Conservation (phyloP, 441 rosid genomes). For the Heliophila coronopifolia region DNA sequence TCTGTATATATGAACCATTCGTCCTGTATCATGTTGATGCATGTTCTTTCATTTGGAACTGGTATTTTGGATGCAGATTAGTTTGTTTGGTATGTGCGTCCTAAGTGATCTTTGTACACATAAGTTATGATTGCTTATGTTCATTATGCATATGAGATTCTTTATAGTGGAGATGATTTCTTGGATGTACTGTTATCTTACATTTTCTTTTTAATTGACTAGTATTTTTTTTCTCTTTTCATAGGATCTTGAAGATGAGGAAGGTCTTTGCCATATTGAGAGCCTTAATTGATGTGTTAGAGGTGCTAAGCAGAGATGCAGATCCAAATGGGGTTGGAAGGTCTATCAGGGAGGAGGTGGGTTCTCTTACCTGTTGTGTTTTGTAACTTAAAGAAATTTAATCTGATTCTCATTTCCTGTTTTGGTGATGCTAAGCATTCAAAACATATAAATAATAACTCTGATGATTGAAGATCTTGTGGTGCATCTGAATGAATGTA, state of each 20-base stretch:
- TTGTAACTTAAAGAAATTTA: background rate
- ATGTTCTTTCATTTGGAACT: slow-evolving; percentile 6
- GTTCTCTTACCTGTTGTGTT: slow-evolving; percentile 20
- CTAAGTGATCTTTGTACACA: slow-evolving; percentile 3
- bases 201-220: slow-evolving; percentile 7
- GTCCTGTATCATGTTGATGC: background rate
- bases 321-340: slow-evolving; percentile 89
- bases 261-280: slow-evolving; percentile 79
- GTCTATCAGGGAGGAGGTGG: slow-evolving; percentile 82
- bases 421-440: slow-evolving; percentile 12
- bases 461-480: background rate
- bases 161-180: slow-evolving; percentile 7
- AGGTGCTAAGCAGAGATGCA: slow-evolving; percentile 82
- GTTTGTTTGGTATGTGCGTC: background rate
- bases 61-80: background rate
- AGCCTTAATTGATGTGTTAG: slow-evolving; percentile 91
- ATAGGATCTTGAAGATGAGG: slow-evolving; percentile 53
- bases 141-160: slow-evolving; percentile 1
- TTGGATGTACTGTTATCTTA: slow-evolving; percentile 1
- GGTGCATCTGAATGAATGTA: slow-evolving; percentile 4
- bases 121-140: background rate
- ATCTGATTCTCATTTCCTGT: slow-evolving; percentile 4
- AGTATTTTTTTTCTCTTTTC: slow-evolving; percentile 2
- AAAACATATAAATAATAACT: background rate
- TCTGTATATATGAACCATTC: slow-evolving; percentile 1